phyloP scores from a whole-genome alignment of 306 rosid genomes.

The Castanospermum australe region DNA sequence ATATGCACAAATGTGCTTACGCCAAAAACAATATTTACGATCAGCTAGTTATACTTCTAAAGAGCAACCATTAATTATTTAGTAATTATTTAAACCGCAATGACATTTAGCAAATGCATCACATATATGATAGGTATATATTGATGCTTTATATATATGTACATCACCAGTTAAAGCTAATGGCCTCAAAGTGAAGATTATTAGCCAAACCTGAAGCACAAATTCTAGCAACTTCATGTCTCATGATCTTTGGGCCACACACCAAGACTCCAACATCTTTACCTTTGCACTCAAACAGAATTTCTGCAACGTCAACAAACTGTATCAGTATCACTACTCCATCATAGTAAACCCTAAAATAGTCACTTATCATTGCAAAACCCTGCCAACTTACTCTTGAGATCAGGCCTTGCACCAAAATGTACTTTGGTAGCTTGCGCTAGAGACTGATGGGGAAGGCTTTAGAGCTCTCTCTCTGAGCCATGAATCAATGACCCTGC shows the following conservation, averaged over 20 bases:
- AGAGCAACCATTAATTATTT: no score
- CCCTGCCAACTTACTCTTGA: conserved; percentile 40
- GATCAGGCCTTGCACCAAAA: conserved; percentile 53
- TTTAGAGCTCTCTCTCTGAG: conserved; percentile 42
- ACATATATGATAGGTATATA: neutral
- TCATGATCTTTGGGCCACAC: conserved; percentile 53
- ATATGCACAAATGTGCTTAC: no score
- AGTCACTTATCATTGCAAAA: neutral
- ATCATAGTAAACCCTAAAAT: neutral
- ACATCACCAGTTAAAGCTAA: conserved; percentile 53
- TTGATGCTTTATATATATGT: neutral
- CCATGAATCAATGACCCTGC: conserved; percentile 23
- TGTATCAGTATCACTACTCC: neutral
- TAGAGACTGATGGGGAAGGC: conserved; percentile 46
- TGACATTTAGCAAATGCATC: no score
- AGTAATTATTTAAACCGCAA: no score
- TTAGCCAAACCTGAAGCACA: conserved; percentile 41
- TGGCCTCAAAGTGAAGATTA: conserved; percentile 45
- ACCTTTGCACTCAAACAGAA: conserved; percentile 31
- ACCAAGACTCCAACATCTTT: conserved; percentile 51
- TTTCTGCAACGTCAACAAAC: conserved; percentile 29
- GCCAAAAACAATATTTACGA: no score
- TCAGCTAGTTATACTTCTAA: no score
- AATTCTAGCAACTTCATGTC: conserved; percentile 57
- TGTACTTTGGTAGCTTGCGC: conserved; percentile 44